Percentiles rank a stretch among this genome's conserved stretches.
Evolutionary conservation across 495 filamentous ascomycete genomes (phyloP).

Genomic region (Podospora tetraspora): DNA sequence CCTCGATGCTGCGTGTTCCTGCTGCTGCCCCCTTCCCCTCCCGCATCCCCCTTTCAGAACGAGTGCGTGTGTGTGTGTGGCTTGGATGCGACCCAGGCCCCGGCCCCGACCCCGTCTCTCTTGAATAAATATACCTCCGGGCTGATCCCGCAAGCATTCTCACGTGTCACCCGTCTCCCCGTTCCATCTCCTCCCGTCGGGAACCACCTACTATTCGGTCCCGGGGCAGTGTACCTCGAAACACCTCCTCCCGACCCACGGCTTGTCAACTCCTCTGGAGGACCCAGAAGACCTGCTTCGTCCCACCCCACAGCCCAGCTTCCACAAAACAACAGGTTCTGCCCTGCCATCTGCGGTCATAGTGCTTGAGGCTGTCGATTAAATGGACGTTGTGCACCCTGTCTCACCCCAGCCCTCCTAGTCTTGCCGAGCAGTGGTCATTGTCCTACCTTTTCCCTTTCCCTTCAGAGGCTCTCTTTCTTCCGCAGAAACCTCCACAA

Average conservation of each 20-base stretch:
- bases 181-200: not conserved
- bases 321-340: not conserved
- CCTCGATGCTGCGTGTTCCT: not conserved
- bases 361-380: not conserved
- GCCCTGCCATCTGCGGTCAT: not conserved
- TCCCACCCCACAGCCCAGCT: not conserved
- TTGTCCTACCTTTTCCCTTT: not conserved
- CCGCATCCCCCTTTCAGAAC: not conserved
- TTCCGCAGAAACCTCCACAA: not conserved
- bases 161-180: slow-evolving; percentile 12
- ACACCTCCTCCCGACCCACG: not conserved
- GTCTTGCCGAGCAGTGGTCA: not conserved
- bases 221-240: not conserved
- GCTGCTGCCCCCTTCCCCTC: not conserved
- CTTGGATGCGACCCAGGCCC: not conserved
- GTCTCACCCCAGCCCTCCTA: not conserved
- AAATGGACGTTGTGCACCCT: not conserved
- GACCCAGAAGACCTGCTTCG: not conserved
- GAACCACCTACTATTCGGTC: not conserved
- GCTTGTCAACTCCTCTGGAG: not conserved
- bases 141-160: not conserved
- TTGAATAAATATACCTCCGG: not conserved
- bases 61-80: slow-evolving; percentile 3
- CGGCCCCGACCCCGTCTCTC: not conserved
- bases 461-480: not conserved